Evolutionary conservation across 345 rosid species (phyloP), one percentile per base, ranked within the genome.

Genomic region (Geranium rotundifolium): DNA sequence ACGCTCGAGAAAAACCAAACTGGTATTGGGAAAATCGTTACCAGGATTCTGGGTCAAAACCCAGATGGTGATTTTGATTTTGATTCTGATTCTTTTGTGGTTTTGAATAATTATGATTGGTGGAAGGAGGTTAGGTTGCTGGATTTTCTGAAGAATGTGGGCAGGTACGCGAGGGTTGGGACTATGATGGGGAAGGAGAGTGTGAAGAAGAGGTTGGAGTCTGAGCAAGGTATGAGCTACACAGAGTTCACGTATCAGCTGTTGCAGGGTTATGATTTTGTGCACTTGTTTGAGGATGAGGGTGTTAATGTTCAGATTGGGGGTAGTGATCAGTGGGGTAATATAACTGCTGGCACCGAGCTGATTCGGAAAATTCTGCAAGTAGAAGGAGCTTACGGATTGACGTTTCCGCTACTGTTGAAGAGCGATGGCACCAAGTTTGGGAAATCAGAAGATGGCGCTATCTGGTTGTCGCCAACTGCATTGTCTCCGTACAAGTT

Each of bases 241-340:
- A 89, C 99, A 0, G 97, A 93, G 71, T 86, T 93, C 68, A 89
- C 83, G 31, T 93, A 89, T 68, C 98, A 89, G 88, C 77, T 92
- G 54, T 63, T 93, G 67, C 99, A 93, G 75, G 99, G 96, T 10
- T 89, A 84, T 67, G 99, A 93, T 67, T 87, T 89, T 68, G 64
- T 87, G 23, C 61, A 82, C 69, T 66, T 92, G 81, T 84, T 85
- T 68, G 66, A 80, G 74, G 84, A 85, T 57, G 72, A 84, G 78
- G 85, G 90, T 64, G 76, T 92, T 60, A 89, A 74, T 81, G 95
- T 87, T 68, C 96, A 92, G 67, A 89, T 92, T 65, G 98, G 98
- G 17, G 98, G 98, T 14, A 92, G 98, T 81, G 98, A 89, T 69
- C 97, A 89, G 41, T 92, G 98, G 98, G 98, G 98, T 0, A 92